Conservation (phyloP, 2,329 filamentous ascomycete genomes). For the Didymella exigua region DNA sequence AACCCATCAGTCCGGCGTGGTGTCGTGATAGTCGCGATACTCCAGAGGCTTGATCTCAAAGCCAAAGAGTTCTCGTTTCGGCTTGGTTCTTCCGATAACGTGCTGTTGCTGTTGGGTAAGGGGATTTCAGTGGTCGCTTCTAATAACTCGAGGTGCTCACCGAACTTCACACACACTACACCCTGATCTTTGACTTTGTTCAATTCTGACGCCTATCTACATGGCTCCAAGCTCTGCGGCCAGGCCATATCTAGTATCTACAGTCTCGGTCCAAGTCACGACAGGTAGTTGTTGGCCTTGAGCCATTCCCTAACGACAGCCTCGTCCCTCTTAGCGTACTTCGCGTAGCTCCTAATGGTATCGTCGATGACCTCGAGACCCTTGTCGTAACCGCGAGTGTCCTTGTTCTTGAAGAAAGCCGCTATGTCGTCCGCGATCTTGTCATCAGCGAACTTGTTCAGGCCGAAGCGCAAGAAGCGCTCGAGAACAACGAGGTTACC, state of each 20-base stretch:
- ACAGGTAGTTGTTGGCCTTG: conserved; percentile 61
- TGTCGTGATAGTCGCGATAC: conserved; percentile 9
- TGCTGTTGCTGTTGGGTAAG: not conserved
- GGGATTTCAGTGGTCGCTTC: not conserved
- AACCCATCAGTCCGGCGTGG: conserved; percentile 1
- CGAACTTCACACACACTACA: not conserved
- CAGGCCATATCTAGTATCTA: conserved; percentile 1
- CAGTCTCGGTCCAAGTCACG: conserved; percentile 30
- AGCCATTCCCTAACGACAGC: conserved; percentile 80
- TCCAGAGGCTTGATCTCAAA: conserved; percentile 3
- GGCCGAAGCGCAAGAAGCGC: conserved; percentile 78
- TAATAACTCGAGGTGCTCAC: not conserved
- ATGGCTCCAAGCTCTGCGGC: not conserved
- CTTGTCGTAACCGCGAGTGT: conserved; percentile 84
- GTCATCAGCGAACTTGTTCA: conserved; percentile 78
- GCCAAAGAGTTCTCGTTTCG: not conserved
- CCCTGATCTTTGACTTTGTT: not conserved
- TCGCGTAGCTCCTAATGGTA: conserved; percentile 80
- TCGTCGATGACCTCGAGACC: conserved; percentile 85
- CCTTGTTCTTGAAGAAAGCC: conserved; percentile 83
- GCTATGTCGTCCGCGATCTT: conserved; percentile 76
- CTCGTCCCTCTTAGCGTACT: conserved; percentile 80
- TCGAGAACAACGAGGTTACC: conserved; percentile 87
- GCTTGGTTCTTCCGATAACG: not conserved
- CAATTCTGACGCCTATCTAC: not conserved